Conservation (phyloP, 2,329 filamentous ascomycete species). For the Aspergillus neotritici region DNA sequence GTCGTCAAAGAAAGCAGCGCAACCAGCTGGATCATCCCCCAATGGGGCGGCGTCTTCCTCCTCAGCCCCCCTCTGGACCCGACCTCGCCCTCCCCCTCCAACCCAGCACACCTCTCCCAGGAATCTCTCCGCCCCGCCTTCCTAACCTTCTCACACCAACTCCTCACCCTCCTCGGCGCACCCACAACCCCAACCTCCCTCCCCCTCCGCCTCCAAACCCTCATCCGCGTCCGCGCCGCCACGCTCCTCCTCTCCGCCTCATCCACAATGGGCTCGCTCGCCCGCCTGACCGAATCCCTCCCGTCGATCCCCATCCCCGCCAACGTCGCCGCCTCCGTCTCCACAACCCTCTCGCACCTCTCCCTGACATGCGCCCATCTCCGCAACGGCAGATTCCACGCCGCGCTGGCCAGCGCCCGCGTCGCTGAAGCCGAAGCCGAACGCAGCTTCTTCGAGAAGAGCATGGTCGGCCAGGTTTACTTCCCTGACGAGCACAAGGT, state of each 20-base stretch:
- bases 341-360: slow-evolving; percentile 71
- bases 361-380: slow-evolving; percentile 70
- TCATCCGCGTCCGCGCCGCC: slow-evolving; percentile 78
- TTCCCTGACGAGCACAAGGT: slow-evolving; percentile 99
- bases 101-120: slow-evolving; percentile 51
- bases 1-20: slow-evolving; percentile 54
- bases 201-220: slow-evolving; percentile 74
- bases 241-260: slow-evolving; percentile 83
- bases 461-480: slow-evolving; percentile 97
- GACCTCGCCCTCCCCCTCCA: slow-evolving; percentile 33
- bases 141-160: slow-evolving; percentile 83
- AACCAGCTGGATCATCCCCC: slow-evolving; percentile 87
- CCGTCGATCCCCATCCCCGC: slow-evolving; percentile 87
- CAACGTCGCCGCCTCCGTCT: slow-evolving; percentile 78
- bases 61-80: slow-evolving; percentile 50
- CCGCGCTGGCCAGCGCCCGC: slow-evolving; percentile 71
- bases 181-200: slow-evolving; percentile 72
- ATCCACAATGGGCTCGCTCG: slow-evolving; percentile 87
- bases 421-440: slow-evolving; percentile 86
- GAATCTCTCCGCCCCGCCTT: slow-evolving; percentile 71
- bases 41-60: slow-evolving; percentile 80
- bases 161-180: slow-evolving; percentile 80
- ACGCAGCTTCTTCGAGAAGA: slow-evolving; percentile 94
- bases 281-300: slow-evolving; percentile 74
- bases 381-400: slow-evolving; percentile 53